Evolutionary conservation across 2,329 filamentous ascomycete species (phyloP).

Genomic region (Chaetomiaceae sp.): DNA sequence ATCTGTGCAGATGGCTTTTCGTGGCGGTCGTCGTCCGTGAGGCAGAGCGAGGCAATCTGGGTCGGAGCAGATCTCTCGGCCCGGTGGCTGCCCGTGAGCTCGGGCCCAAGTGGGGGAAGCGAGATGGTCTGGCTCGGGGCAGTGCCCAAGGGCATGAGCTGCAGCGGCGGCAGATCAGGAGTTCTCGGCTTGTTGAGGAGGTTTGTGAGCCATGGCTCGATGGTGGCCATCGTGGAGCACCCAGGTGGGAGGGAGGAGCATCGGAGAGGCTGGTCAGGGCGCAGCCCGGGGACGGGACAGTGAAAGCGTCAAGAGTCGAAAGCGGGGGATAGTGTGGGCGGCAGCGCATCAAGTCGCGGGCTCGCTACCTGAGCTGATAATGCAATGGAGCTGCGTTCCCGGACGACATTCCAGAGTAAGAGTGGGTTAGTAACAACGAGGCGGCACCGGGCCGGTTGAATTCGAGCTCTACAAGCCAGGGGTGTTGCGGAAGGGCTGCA

Average conservation of each 20-base stretch:
- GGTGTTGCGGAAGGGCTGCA: not conserved
- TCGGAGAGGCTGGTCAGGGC: conserved; percentile 28
- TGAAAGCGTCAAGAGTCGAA: not conserved
- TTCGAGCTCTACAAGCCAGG: no score
- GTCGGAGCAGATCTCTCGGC: conserved; percentile 32
- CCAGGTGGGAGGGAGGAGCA: conserved; percentile 32
- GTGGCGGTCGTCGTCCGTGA: conserved; percentile 14
- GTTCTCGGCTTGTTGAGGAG: conserved; percentile 52
- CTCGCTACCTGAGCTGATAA: no score
- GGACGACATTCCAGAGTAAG: not conserved
- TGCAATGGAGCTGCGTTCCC: no score
- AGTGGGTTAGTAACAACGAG: not conserved
- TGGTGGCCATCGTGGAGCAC: conserved; percentile 53
- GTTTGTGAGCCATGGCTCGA: conserved; percentile 62
- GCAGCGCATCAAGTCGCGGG: not conserved
- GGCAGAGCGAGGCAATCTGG: conserved; percentile 24
- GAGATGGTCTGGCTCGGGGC: conserved; percentile 28
- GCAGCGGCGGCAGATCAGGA: conserved; percentile 50
- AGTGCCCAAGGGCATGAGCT: conserved; percentile 40
- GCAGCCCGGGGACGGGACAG: conserved; percentile 7
- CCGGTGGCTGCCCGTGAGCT: conserved; percentile 34
- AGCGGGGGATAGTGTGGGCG: conserved; percentile 5
- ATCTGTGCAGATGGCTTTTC: conserved; percentile 15
- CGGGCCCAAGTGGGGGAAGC: conserved; percentile 48
- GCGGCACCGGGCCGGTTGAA: not conserved